Evolutionary conservation across 805 yeast genomes (phyloP).

Genomic region (Saturnispora silvae): DNA sequence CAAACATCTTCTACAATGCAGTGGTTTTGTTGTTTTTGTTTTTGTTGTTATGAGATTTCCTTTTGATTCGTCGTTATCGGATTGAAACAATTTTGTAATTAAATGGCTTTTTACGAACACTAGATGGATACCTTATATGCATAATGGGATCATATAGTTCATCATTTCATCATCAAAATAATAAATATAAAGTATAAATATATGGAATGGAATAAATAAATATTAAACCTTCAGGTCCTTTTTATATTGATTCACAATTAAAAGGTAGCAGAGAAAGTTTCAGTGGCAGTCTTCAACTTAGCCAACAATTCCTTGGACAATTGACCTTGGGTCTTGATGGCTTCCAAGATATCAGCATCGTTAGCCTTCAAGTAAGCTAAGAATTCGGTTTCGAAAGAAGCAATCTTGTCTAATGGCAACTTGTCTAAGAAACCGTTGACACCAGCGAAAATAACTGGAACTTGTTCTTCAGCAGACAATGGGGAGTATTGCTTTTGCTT

Average conservation of each 20-base stretch:
- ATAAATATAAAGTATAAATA: constrained; percentile 13
- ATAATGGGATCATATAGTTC: neutral
- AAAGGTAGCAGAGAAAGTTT: constrained; percentile 87
- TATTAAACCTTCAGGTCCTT: neutral
- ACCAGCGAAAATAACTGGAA: constrained; percentile 98
- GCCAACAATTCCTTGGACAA: constrained; percentile 79
- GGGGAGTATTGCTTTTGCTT: constrained; percentile 97
- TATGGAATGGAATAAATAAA: constrained; percentile 13
- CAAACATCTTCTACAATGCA: too few species aligned
- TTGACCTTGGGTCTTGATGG: constrained; percentile 84
- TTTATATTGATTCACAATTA: too few species aligned
- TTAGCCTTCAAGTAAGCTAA: constrained; percentile 84
- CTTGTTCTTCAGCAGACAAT: constrained; percentile 97
- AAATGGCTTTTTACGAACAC: too few species aligned
- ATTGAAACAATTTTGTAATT: too few species aligned
- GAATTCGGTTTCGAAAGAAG: constrained; percentile 88
- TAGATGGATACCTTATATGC: too few species aligned
- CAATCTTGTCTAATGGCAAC: constrained; percentile 75
- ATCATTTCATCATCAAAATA: constrained; percentile 17
- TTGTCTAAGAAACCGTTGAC: constrained; percentile 97
- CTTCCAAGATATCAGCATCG: constrained; percentile 72
- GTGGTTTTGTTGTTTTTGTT: too few species aligned
- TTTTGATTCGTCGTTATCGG: too few species aligned
- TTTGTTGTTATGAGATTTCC: too few species aligned
- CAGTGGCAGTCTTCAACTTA: constrained; percentile 83